Base-by-base conservation (phyloP, 2,329 filamentous ascomycete species). In the Ascochyta viciae-villosae region DNA sequence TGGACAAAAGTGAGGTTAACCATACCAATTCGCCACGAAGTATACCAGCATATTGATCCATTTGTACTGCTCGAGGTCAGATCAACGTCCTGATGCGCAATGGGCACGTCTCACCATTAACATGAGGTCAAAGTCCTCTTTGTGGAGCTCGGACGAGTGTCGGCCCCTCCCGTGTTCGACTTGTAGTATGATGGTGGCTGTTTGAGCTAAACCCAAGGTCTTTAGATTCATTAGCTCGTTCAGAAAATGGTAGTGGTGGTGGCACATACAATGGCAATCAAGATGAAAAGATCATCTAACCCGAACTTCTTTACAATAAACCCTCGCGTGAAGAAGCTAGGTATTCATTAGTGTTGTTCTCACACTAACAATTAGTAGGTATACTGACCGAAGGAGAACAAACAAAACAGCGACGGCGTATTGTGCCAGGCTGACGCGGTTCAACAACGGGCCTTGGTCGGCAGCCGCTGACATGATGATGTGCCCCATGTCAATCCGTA, bases 31-130 rank as follows among this genome's bases (percentile, higher is more conserved):
- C 13, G 62, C 67, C 24, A 66, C 45, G 27, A 68, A 66, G 49
- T 72, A 72, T 16, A 70, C 52, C 23, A 70, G 44, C 60, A 67
- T 62, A 38, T 67, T 66, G 44, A 70, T 57, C 64, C 65, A 72
- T 24, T 62, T 66, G 44, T 61, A 72, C 66, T 71, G 42, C n/a
- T 24, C 7, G 15, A 35, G 4, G 26, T 60, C 15, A 64, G 54
- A 39, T 4, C 7, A 3, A 33, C 26, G 16, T 47, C 22, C 53
- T 44, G 29, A 15, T 7, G n/a, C n/a, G 4, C 4, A 44, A 9
- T 29, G 24, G 3, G 24, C 15, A 2, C 12, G 16, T 10, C 56
- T 23, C 54, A 70, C 67, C 63, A 65, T 64, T 26, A 70, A 42
- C 64, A 69, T 66, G 7, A 56, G 31, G 23, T 66, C 58, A n/a